Evolutionary conservation across 2,329 filamentous ascomycete genomes (phyloP).

Genomic region (Botryotinia narcissicola): DNA sequence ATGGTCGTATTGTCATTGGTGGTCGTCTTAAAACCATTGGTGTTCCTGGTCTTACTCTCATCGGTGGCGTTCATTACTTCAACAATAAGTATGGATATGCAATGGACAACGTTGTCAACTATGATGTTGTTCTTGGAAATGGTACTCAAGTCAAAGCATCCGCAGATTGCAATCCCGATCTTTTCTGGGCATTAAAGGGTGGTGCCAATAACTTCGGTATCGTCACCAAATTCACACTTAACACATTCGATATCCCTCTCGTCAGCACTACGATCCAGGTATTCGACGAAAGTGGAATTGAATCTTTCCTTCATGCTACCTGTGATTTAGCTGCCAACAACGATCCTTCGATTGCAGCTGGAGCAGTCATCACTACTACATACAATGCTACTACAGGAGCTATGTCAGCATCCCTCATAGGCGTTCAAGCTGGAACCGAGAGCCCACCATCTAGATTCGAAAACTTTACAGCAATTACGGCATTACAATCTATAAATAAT

Average conservation of each 20-base stretch:
- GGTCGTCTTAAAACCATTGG: conserved; percentile 25
- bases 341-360: conserved; percentile 20
- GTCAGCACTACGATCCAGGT: conserved; percentile 24
- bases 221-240: conserved; percentile 47
- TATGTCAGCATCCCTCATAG: conserved; percentile 18
- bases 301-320: conserved; percentile 22
- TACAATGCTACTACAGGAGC: conserved; percentile 24
- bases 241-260: conserved; percentile 28
- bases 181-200: conserved; percentile 54
- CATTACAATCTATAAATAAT: conserved; percentile 1
- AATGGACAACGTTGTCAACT: conserved; percentile 26
- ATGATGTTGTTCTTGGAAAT: conserved; percentile 43
- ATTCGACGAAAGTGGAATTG: conserved; percentile 18
- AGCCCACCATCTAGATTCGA: conserved; percentile 22
- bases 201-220: conserved; percentile 46
- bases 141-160: conserved; percentile 48
- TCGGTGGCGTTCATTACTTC: conserved; percentile 32
- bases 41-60: conserved; percentile 29
- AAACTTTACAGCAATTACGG: conserved; percentile 25
- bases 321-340: conserved; percentile 20
- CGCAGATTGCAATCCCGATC: conserved; percentile 44
- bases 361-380: conserved; percentile 17
- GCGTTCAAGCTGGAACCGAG: conserved; percentile 25
- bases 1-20: conserved; percentile 23
- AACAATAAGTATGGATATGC: conserved; percentile 26